Base-by-base conservation (phyloP, 768 basidiomycete genomes). In the Lyophyllum atratum region DNA sequence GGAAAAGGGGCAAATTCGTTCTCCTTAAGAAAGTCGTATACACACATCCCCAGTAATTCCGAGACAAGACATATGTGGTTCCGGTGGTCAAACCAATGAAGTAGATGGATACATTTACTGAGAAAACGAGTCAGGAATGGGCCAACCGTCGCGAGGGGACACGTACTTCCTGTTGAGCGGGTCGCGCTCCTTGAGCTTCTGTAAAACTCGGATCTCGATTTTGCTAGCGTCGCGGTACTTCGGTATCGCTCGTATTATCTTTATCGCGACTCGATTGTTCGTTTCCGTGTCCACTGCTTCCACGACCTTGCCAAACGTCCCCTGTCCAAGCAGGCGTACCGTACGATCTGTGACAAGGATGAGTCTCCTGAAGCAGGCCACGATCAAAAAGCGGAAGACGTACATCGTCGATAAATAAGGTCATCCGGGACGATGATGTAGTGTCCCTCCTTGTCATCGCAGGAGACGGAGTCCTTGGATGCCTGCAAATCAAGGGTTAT, bases 201-300 rank as follows among this genome's bases (percentile, higher is more conserved):
- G 87, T 45, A 99, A 82, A 19, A 99, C 97, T 51, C 95, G 86
- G 65, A 98, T 89, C 75, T 99, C 97, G 58, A 98, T 98, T 78
- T 93, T 96, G 72, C 93, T 95, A 12, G 97, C 97, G 74, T 99
- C 97, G 45, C 97, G 91, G 69, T 98, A 99, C 76, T 98, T 99
- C 49, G 93, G 96, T 49, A 99, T 96, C 49, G 95, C 94, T 48
- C 97, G 87, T 65, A 99, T 99, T 58, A 99, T 95, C 81, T 99
- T 99, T 78, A 99, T 94, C 49, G 97, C 97, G 29, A 98, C 95
- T 66, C 85, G 79, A 63, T 78, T 80, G 58, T 89, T 84, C 25
- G 84, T 89, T 61, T 86, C 81, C 40, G 84, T 83, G 76, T 97
- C 93, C 64, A 90, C 72, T 7, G 94, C 94, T 72, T 98, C 93